phyloP scores from a whole-genome alignment of 148 eudicot species.

The Rhododendron williamsianum region DNA sequence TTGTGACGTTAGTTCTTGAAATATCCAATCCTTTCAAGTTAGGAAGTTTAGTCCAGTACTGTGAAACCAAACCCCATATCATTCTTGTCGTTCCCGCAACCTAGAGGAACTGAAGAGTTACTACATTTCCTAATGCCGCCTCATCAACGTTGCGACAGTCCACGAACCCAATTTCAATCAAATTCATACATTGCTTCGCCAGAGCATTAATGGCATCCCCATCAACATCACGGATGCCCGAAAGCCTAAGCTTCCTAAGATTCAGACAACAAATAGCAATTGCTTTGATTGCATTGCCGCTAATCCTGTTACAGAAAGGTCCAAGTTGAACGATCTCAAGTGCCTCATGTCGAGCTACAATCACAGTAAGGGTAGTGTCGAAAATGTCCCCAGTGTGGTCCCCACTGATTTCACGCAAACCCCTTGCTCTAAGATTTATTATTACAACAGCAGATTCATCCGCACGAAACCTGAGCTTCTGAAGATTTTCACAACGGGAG shows the following conservation, averaged over 20 bases:
- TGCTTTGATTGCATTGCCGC: constrained; percentile 61
- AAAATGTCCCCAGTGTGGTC: constrained; percentile 65
- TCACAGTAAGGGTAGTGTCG: constrained; percentile 65
- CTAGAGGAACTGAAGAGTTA: constrained; percentile 58
- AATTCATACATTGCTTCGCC: constrained; percentile 45
- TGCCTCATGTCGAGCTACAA: constrained; percentile 25
- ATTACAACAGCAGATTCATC: constrained; percentile 67
- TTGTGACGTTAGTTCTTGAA: constrained; percentile 72
- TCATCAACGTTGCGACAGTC: constrained; percentile 74
- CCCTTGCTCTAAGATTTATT: constrained; percentile 51
- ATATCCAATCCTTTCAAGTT: constrained; percentile 74
- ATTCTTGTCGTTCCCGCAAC: constrained; percentile 68
- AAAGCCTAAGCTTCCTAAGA: constrained; percentile 49
- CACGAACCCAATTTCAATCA: constrained; percentile 68
- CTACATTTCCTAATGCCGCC: constrained; percentile 54
- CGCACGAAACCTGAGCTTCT: constrained; percentile 67
- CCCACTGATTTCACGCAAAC: constrained; percentile 60
- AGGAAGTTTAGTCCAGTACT: constrained; percentile 62
- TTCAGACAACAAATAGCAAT: constrained; percentile 65
- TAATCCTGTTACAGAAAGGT: constrained; percentile 70
- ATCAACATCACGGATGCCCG: constrained; percentile 71
- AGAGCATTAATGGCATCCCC: constrained; percentile 63
- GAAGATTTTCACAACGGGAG: constrained; percentile 50
- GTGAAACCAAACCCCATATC: constrained; percentile 61
- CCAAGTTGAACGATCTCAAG: constrained; percentile 60